Base-by-base conservation (phyloP, 2,329 filamentous ascomycete species). In the Colletotrichum lindemuthianum region DNA sequence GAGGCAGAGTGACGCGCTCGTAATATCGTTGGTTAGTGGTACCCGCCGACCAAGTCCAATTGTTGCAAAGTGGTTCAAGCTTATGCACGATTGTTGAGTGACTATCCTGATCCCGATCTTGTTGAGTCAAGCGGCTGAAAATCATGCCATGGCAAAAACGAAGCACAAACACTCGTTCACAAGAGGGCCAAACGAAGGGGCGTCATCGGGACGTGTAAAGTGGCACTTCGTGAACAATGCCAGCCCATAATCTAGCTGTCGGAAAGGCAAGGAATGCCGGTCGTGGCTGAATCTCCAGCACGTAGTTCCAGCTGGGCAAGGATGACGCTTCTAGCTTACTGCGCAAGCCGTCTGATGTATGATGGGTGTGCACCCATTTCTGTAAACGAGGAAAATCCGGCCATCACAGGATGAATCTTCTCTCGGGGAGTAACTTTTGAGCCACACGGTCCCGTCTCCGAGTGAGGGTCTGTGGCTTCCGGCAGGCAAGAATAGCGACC, bases 81-180 rank as follows among this genome's bases (percentile, higher is more conserved):
- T 65, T 53, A 47, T 56, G 40, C 61, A 56, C 55, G 34, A 44
- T 39, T 56, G 59, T 45, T 44, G 45, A n/a, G 45, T 36, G 13
- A 36, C 32, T 51, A 41, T 45, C 47, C 36, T 51, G 43, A 48
- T 51, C 55, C 43, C 32, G 45, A 24, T 57, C 59, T 43, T 33
- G 58, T 61, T 40, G 58, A 63, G 63, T 51, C 39, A 52, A 63
- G 63, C 63, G 58, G 58, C 58, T 63, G 58, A 63, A 34, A 53
- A 53, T 63, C 58, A 65, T 63, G 63, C 51, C 45, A 60, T 60
- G 3, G 37, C 33, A 10, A 47, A 57, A 57, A 40, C 52, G 36
- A 40, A 57, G 16, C 54, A 49, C 16, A 16, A 52, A 34, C 32
- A 36, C 16, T 39, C n/a, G 8, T 41, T 50, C 32, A 51, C 51